Conservation (phyloP, 2,329 filamentous ascomycete genomes). For the Lasiodiplodia theobromae region DNA sequence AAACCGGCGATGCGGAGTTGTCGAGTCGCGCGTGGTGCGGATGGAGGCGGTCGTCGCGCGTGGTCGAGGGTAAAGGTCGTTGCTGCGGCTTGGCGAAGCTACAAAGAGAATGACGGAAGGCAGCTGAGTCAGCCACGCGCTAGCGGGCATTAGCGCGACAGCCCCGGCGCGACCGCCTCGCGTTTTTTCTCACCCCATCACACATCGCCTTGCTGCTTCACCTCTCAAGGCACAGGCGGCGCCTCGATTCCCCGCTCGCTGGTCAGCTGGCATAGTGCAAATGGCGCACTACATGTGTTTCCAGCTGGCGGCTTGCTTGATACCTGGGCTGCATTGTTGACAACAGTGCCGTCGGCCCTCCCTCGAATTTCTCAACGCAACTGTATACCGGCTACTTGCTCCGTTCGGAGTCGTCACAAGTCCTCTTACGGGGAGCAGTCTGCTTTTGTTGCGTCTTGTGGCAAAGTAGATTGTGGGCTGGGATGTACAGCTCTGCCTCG, state of each 20-base stretch:
- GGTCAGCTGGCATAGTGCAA: neutral
- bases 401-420: constrained; percentile 50
- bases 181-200: constrained; percentile 10
- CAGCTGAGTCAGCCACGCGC: constrained; percentile 15
- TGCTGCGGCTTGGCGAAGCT: constrained; percentile 11
- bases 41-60: constrained; percentile 3
- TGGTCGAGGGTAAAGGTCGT: neutral
- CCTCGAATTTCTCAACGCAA: constrained; percentile 4
- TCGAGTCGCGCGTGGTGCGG: neutral
- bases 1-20: neutral
- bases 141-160: constrained; percentile 1
- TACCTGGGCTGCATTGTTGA: neutral
- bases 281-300: neutral
- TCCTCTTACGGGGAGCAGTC: constrained; percentile 55
- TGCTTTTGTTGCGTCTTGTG: constrained; percentile 57
- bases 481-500: constrained; percentile 42
- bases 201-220: constrained; percentile 29
- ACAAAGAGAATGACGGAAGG: constrained; percentile 20
- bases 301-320: neutral
- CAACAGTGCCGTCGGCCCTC: neutral
- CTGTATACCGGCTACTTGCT: constrained; percentile 54
- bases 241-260: neutral
- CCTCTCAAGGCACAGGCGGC: neutral
- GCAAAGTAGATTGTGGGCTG: constrained; percentile 51
- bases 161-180: neutral